Evolutionary conservation across 2,329 filamentous ascomycete genomes (phyloP).

Genomic region (Xylaria sp.): DNA sequence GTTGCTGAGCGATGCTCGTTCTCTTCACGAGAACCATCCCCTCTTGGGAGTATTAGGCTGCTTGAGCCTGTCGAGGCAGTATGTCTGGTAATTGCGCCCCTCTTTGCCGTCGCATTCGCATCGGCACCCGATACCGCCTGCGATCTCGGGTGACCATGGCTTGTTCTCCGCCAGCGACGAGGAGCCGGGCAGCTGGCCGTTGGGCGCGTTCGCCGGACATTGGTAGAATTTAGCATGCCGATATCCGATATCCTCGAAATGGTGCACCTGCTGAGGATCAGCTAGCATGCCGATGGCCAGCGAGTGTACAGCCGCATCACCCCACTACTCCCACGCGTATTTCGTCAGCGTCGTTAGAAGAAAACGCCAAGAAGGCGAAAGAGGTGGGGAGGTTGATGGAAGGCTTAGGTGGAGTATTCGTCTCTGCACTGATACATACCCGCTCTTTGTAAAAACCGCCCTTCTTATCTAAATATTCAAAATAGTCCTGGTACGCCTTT

Average conservation of each 20-base stretch:
- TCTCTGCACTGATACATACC: slow-evolving; percentile 43
- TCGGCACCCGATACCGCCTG: slow-evolving; percentile 54
- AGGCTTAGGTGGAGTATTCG: neutral
- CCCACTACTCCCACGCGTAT: slow-evolving; percentile 49
- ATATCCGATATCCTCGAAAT: slow-evolving; percentile 58
- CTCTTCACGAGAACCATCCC: slow-evolving; percentile 47
- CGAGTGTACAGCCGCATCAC: slow-evolving; percentile 57
- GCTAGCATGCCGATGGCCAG: slow-evolving; percentile 56
- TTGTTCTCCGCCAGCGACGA: slow-evolving; percentile 42
- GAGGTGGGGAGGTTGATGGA: neutral
- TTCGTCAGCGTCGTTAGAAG: slow-evolving; percentile 12
- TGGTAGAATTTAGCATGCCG: slow-evolving; percentile 51
- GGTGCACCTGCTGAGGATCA: slow-evolving; percentile 54
- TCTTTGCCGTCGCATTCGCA: slow-evolving; percentile 53
- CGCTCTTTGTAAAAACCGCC: slow-evolving; percentile 58
- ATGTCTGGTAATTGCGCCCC: slow-evolving; percentile 48
- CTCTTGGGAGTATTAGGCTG: slow-evolving; percentile 48
- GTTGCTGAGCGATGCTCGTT: neutral
- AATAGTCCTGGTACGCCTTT: slow-evolving; percentile 54
- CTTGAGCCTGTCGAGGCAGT: slow-evolving; percentile 54
- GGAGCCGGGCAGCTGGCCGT: slow-evolving; percentile 50
- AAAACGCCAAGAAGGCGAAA: neutral
- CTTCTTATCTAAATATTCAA: slow-evolving; percentile 53
- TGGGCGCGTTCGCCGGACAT: slow-evolving; percentile 52
- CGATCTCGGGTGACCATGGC: slow-evolving; percentile 45